These are phyloP conservation scores for Schizochytrium sp. DNA, from an alignment of 108 stramenopile species.

Conservation along the genomic window DNA sequence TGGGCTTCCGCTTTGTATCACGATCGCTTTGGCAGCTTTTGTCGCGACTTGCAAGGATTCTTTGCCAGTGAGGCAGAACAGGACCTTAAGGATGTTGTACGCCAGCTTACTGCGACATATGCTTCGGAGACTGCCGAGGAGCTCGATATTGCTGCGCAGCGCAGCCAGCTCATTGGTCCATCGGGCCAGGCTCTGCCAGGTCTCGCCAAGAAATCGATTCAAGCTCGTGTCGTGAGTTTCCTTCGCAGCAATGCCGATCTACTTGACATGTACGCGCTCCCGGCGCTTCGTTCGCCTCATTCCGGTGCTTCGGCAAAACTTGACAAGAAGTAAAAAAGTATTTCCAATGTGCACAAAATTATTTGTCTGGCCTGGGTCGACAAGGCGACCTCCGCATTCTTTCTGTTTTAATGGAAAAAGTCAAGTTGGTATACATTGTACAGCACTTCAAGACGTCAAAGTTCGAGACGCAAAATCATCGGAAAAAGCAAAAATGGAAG, in stretches of 20 bases:
- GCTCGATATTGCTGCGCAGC: neutral
- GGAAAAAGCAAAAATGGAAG: no score
- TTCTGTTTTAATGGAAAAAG: no score
- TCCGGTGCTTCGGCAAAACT: no score
- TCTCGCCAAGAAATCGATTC: neutral
- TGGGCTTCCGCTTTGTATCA: slow-evolving; percentile 36
- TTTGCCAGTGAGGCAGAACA: neutral
- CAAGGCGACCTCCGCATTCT: no score
- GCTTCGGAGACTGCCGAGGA: neutral
- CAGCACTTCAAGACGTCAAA: no score
- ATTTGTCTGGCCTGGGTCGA: no score
- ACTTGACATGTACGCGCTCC: neutral
- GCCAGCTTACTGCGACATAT: neutral
- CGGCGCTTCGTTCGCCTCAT: neutral
- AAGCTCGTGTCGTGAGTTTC: neutral
- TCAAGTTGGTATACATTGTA: no score
- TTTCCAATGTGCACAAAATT: neutral
- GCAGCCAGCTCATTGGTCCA: neutral
- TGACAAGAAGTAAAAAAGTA: neutral
- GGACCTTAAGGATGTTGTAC: neutral
- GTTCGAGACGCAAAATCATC: no score
- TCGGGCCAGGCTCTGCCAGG: neutral
- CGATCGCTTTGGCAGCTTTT: slow-evolving; percentile 27
- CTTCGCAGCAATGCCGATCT: neutral
- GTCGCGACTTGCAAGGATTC: neutral